Evolutionary conservation across 495 filamentous ascomycete species (phyloP).

Genomic region (Extremus antarcticus): DNA sequence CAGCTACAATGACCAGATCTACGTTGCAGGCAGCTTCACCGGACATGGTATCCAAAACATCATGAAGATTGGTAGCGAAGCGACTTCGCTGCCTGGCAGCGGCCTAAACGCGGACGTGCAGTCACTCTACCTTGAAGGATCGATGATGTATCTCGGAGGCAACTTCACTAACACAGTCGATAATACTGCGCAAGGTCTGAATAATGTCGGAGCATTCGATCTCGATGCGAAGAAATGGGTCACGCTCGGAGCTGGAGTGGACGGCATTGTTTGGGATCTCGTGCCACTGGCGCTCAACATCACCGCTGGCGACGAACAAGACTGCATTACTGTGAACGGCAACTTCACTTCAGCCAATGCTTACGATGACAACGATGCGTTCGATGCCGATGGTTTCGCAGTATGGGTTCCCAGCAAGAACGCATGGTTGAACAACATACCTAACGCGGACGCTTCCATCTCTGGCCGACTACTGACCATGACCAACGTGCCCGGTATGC

Average conservation of each 20-base stretch:
- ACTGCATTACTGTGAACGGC: conserved; percentile 68
- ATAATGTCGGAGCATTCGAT: conserved; percentile 67
- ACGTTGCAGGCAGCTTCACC: conserved; percentile 78
- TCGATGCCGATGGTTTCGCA: conserved; percentile 62
- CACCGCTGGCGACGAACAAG: conserved; percentile 54
- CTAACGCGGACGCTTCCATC: conserved; percentile 52
- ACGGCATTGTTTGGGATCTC: conserved; percentile 63
- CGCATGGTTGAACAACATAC: conserved; percentile 81
- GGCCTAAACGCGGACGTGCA: conserved; percentile 75
- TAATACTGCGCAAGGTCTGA: conserved; percentile 47
- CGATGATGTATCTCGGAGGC: conserved; percentile 68
- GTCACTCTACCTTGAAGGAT: conserved; percentile 51
- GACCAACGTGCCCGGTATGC: conserved; percentile 47
- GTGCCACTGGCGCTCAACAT: conserved; percentile 73
- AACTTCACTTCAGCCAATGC: conserved; percentile 61
- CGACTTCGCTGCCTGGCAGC: conserved; percentile 48
- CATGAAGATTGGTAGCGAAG: conserved; percentile 58
- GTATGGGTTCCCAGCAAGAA: conserved; percentile 85
- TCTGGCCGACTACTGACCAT: conserved; percentile 60
- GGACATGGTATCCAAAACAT: conserved; percentile 56
- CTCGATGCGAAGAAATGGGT: conserved; percentile 57
- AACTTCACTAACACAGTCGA: conserved; percentile 67
- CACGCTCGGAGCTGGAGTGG: conserved; percentile 74
- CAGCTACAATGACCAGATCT: conserved; percentile 49
- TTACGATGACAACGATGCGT: conserved; percentile 50